Base-by-base conservation (phyloP, 495 filamentous ascomycete genomes). In the Aspergillus incahuasiensis region DNA sequence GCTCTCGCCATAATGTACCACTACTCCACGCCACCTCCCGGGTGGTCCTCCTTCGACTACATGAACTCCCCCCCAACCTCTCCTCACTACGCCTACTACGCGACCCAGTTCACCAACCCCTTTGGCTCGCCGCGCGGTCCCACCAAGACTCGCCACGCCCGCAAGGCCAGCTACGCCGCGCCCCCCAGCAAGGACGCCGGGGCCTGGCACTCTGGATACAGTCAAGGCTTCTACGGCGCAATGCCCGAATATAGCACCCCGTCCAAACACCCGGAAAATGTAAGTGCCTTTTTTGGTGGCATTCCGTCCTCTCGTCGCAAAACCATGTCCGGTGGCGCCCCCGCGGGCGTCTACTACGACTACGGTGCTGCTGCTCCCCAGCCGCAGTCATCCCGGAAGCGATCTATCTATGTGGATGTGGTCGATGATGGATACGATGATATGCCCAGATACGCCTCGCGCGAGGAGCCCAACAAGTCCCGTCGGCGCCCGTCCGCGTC, bases 271-370 rank as follows among this genome's bases (percentile, higher is more conserved):
- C 32, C 32, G 32, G 77, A 80, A 65, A 69, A 74, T 81, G 79
- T 82, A 79, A 82, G 79, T 82, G 77, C 75, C 73, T 71, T 64
- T 71, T 75, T 71, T 71, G 69, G 68, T 70, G 66, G 68, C 63
- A 61, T 63, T 64, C 65, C 54, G 54, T 50, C 54, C 54, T 50
- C 65, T 60, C 66, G 71, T 60, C 67, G 62, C 53, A 63, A 66
- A 56, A 66, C 67, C 58, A 66, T 71, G 64, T 66, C 70, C 50
- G 68, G 68, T 50, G 68, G 68, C 63, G 58, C 66, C 63, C 62
- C 71, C 60, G 52, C 73, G 60, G 70, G 56, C 35, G 64, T 65
- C 45, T 62, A 72, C 45, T 62, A 72, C 72, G 66, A 73, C 64
- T 64, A 69, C 71, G 58, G 61, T 59, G 67, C 72, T 59, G 67